Conservation (phyloP, 1,284 basidiomycete genomes). For the Marasmius oreades region DNA sequence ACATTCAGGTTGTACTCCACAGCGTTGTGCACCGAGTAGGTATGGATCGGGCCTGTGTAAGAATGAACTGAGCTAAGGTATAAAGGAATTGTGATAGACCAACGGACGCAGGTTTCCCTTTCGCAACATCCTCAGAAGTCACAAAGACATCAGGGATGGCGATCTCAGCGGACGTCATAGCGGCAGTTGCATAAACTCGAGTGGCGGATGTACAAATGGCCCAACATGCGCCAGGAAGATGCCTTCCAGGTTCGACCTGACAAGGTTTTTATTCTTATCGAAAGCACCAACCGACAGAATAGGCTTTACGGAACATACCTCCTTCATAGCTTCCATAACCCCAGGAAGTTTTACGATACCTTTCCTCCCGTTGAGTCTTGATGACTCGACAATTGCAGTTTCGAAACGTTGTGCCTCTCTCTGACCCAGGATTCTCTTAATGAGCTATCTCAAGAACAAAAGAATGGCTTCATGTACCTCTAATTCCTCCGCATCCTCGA, state of each 20-base stretch:
- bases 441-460: neutral
- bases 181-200: slow-evolving; percentile 53
- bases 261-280: neutral
- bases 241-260: slow-evolving; percentile 43
- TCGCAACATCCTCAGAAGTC: slow-evolving; percentile 72
- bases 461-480: slow-evolving; percentile 40
- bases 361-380: slow-evolving; percentile 44
- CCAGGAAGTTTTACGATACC: slow-evolving; percentile 68
- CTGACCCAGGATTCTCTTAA: slow-evolving; percentile 29
- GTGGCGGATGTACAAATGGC: slow-evolving; percentile 69
- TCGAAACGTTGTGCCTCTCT: slow-evolving; percentile 67
- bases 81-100: slow-evolving; percentile 7
- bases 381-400: slow-evolving; percentile 56
- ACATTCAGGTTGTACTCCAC: slow-evolving; percentile 53
- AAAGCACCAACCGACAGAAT: neutral
- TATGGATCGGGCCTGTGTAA: slow-evolving; percentile 77
- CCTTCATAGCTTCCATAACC: slow-evolving; percentile 47
- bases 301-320: slow-evolving; percentile 33
- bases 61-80: slow-evolving; percentile 24
- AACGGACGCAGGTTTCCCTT: slow-evolving; percentile 76
- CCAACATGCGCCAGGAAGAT: slow-evolving; percentile 55
- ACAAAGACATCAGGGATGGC: slow-evolving; percentile 66
- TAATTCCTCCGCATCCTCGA: slow-evolving; percentile 64
- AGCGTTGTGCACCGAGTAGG: slow-evolving; percentile 64
- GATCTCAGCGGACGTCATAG: slow-evolving; percentile 49